Conservation (phyloP, 1,139 yeast genomes). For the Yamadazyma dushanensis region DNA sequence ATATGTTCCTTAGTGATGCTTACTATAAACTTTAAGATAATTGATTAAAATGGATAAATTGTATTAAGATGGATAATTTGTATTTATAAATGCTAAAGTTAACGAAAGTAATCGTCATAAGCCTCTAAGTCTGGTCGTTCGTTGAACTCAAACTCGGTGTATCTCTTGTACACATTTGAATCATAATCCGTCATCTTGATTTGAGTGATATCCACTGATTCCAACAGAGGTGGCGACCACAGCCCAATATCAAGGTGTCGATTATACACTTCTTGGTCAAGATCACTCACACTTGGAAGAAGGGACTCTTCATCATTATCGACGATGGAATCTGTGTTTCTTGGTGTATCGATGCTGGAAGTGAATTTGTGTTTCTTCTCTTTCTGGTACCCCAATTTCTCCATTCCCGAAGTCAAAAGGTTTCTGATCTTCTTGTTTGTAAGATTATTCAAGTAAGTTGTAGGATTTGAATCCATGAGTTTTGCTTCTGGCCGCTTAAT, state of each 20-base stretch:
- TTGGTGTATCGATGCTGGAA: background rate
- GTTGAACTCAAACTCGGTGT: background rate
- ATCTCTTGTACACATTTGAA: slow-evolving; percentile 1
- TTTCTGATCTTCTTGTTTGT: slow-evolving; percentile 27
- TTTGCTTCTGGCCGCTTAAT: background rate
- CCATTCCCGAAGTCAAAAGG: slow-evolving; percentile 34
- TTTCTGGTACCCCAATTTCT: slow-evolving; percentile 27
- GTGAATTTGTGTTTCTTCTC: background rate
- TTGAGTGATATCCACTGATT: background rate
- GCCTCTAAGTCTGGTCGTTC: background rate
- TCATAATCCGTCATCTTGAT: slow-evolving; percentile 2
- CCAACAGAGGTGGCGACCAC: slow-evolving; percentile 1
- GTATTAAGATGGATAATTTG: too few relatives aligned
- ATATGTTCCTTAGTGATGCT: slow-evolving; percentile 10
- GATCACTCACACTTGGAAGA: slow-evolving; percentile 9
- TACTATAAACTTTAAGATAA: slow-evolving; percentile 6
- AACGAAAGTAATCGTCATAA: slow-evolving; percentile 4
- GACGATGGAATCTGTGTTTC: background rate
- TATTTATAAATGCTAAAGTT: background rate
- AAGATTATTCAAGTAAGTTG: slow-evolving; percentile 16
- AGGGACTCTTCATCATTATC: background rate
- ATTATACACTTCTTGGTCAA: slow-evolving; percentile 12
- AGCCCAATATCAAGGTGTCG: slow-evolving; percentile 12
- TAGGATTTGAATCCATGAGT: slow-evolving; percentile 10
- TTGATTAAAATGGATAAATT: too few relatives aligned